A percentile compares a stretch with the other conserved stretches of the same genome.
These are phyloP conservation scores for Mrakia blollopis DNA, from an alignment of 768 basidiomycete genomes.

Conservation along the genomic window DNA sequence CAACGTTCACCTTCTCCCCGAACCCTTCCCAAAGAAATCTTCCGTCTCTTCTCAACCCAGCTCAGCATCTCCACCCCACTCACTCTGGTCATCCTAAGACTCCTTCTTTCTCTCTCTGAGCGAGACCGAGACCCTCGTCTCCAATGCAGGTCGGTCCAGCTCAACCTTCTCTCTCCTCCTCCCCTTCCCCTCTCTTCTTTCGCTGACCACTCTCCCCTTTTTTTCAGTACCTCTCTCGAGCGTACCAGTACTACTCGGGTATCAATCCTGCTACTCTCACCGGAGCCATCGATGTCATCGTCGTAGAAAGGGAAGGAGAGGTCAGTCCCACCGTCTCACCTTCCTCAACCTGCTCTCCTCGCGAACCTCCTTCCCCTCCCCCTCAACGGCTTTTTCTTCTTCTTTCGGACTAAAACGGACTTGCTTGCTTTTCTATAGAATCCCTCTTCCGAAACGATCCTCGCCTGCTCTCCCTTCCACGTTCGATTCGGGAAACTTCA, in stretches of 20 bases:
- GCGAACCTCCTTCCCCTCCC: not conserved
- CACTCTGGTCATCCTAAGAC: not conserved
- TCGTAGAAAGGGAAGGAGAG: slow-evolving; percentile 68
- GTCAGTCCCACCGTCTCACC: slow-evolving; percentile 29
- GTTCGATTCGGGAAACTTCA: slow-evolving; percentile 97
- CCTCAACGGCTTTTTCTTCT: not conserved
- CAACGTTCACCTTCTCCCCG: not conserved
- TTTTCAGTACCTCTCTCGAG: slow-evolving; percentile 45
- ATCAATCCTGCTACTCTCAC: slow-evolving; percentile 96
- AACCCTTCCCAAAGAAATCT: not conserved
- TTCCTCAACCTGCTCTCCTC: slow-evolving; percentile 1
- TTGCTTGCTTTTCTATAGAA: not conserved
- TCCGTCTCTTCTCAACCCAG: not conserved
- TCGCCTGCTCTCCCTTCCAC: slow-evolving; percentile 92
- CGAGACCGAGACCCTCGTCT: not conserved
- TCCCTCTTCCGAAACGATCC: slow-evolving; percentile 36
- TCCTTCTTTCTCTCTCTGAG: not conserved
- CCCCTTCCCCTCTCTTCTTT: not conserved
- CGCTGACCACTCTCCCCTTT: not conserved
- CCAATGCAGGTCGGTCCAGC: not conserved
- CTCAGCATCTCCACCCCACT: not conserved
- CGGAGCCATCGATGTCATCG: slow-evolving; percentile 98
- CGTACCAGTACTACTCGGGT: slow-evolving; percentile 47
- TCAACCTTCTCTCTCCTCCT: not conserved
- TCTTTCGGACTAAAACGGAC: not conserved